A percentile compares a stretch with the other conserved stretches of the same genome.
Conservation (phyloP, 257 asterid species). For the Datura wrightii region DNA sequence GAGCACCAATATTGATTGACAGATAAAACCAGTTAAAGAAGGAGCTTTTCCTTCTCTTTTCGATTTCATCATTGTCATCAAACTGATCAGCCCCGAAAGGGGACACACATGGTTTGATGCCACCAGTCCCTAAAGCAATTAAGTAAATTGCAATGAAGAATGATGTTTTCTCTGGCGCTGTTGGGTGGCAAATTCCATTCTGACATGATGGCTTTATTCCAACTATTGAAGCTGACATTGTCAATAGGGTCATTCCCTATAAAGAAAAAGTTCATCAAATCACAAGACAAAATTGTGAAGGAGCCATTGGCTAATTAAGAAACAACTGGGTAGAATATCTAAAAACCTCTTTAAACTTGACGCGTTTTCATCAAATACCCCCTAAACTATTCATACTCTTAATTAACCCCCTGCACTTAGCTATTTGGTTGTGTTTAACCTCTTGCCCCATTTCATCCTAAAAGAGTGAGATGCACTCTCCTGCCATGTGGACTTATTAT, state of each 20-base stretch:
- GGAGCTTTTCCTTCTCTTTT: conserved; percentile 17
- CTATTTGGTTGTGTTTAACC: too few species aligned
- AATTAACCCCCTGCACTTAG: too few species aligned
- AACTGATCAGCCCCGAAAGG: conserved; percentile 18
- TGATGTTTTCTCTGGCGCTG: conserved; percentile 22
- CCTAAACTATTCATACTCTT: too few species aligned
- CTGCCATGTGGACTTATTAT: too few species aligned
- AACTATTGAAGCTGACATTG: conserved; percentile 63
- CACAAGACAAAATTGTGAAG: background rate
- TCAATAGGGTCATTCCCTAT: conserved; percentile 79
- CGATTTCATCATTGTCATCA: background rate
- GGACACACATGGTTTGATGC: conserved; percentile 16
- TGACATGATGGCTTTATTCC: conserved; percentile 66
- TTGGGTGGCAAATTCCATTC: conserved; percentile 54
- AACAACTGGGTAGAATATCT: too few species aligned
- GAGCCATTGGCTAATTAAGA: background rate
- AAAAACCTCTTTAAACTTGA: too few species aligned
- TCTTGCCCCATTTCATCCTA: too few species aligned
- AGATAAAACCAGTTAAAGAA: conserved; percentile 25
- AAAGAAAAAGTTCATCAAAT: conserved; percentile 15
- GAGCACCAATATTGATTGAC: background rate
- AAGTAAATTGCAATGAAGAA: conserved; percentile 7
- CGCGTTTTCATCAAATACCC: too few species aligned
- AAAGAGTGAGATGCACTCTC: too few species aligned
- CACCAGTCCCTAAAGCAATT: conserved; percentile 20